Base-by-base conservation (phyloP, 1,284 basidiomycete species). In the Xerocomus minutiporus region DNA sequence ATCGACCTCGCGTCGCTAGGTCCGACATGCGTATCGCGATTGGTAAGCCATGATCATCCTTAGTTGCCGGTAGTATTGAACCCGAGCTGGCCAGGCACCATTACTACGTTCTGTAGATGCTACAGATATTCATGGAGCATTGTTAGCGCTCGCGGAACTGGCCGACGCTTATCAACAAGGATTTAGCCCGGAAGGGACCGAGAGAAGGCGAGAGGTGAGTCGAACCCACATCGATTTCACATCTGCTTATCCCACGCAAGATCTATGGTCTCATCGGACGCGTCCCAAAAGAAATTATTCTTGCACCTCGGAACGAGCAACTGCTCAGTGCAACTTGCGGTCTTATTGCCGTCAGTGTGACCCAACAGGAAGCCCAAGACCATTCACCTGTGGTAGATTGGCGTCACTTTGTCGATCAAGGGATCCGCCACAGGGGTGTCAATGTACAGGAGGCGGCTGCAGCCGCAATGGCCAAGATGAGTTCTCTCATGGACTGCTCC, bases 121-220 rank as follows among this genome's bases (percentile, higher is more conserved):
- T 5, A 73, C 78, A 20, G 87, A 91, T 62, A 72, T 92, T 2
- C 94, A 97, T 65, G 95, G 95, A 2, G 84, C 81, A n/a, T 70
- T 97, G 6, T 74, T 88, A 12, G 83, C 83, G 1, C 73, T 97
- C 29, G 77, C 80, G 5, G 85, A 93, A 62, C 72, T 97, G 8
- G 84, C 88, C 0, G 67, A 71, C 26, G 77, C 80, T 11, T 81
- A 78, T 65, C 69, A 68, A 29, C 64, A 71, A 48, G 62, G 62
- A 35, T 54, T 60, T 55, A 59, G 64, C n/a, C 48, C 56, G 2
- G 59, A 68, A 50, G 61, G 69, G 48, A 57, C 59, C 6, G 65
- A 70, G 46, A 69, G 66, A 53, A 71, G 70, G 45, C 51, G 49
- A 47, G 68, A 78, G 72, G 81, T 80, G 46, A 52, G 57, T 51